Conservation (phyloP, 225 moss, liverwort and hornwort genomes). For the Polytrichum commune region DNA sequence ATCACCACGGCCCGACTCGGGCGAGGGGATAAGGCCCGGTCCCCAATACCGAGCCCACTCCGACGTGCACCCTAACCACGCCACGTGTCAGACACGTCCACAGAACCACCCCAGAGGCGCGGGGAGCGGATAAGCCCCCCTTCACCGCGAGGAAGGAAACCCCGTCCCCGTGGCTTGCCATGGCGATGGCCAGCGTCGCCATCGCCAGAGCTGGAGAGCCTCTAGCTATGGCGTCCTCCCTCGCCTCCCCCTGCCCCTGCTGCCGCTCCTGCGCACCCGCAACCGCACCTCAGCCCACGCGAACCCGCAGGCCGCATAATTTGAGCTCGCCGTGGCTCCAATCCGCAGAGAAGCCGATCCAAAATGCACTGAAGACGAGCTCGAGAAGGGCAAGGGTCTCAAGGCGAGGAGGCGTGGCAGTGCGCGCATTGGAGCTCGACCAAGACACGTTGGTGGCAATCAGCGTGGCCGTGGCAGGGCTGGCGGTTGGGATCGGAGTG, state of each 20-base stretch:
- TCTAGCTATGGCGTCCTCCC: conserved; percentile 43
- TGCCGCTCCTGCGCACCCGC: background rate
- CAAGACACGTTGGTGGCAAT: conserved; percentile 71
- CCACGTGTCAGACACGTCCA: background rate
- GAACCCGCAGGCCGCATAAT: too few relatives aligned
- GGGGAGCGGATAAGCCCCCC: background rate
- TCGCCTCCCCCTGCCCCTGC: conserved; percentile 30
- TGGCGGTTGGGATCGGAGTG: conserved; percentile 87
- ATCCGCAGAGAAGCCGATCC: conserved; percentile 3
- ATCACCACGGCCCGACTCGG: too few relatives aligned
- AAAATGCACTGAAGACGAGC: conserved; percentile 21
- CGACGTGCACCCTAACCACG: background rate
- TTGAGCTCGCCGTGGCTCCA: conserved; percentile 14
- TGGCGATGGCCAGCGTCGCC: background rate
- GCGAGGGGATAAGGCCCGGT: too few relatives aligned
- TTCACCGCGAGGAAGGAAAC: background rate
- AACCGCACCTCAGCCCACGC: too few relatives aligned
- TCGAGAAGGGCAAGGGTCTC: background rate
- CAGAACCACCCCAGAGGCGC: background rate
- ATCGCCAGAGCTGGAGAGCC: conserved; percentile 8
- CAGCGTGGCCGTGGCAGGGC: conserved; percentile 79
- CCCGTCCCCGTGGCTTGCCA: background rate
- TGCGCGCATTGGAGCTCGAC: conserved; percentile 58
- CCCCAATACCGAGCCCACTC: too few relatives aligned
- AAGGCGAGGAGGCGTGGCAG: conserved; percentile 2